Conservation (phyloP, 169 alveolate species). For the Plasmodium sp. region DNA sequence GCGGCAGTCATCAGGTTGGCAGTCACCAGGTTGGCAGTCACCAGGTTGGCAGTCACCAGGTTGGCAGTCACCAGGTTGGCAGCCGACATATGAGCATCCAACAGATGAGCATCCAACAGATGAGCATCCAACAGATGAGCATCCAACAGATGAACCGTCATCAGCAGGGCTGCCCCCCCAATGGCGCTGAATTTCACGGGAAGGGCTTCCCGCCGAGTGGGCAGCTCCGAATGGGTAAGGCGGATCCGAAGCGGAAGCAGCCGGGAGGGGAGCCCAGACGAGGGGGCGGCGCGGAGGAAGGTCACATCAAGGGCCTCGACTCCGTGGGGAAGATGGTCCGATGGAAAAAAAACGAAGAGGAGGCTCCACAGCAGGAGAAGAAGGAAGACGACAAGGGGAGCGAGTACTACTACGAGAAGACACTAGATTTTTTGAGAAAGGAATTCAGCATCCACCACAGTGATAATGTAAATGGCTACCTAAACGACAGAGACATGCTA, state of each 20-base stretch:
- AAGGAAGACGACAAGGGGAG: conserved; percentile 1
- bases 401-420: conserved; percentile 52
- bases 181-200: neutral
- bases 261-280: neutral
- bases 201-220: neutral
- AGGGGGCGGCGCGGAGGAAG: neutral
- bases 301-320: neutral
- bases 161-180: neutral
- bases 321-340: neutral
- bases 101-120: no score
- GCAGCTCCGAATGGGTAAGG: neutral
- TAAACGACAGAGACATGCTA: conserved; percentile 2
- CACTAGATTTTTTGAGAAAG: conserved; percentile 9
- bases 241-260: neutral
- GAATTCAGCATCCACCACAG: neutral
- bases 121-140: neutral
- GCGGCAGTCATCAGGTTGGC: no score
- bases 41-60: no score
- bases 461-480: neutral
- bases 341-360: neutral
- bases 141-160: no score
- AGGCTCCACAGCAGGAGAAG: neutral
- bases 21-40: no score
- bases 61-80: no score
- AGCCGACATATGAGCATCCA: no score